Conservation (phyloP, 2,329 filamentous ascomycete genomes). For the Bimuria novae-zelandiae region DNA sequence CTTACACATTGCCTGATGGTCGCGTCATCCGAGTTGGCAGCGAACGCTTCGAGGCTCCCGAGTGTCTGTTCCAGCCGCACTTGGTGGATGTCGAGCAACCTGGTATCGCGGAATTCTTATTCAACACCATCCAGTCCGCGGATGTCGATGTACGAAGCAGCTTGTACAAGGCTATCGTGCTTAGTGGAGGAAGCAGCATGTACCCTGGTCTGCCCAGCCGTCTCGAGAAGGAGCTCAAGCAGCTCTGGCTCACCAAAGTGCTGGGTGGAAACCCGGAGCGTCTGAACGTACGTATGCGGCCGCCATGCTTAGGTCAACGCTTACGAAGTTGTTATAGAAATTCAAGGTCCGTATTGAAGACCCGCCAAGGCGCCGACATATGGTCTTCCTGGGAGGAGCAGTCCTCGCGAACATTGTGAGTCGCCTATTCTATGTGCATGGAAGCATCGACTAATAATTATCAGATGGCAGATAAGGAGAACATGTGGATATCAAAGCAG, state of each 20-base stretch:
- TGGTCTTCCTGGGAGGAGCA: slow-evolving; percentile 98
- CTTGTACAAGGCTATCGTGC: slow-evolving; percentile 94
- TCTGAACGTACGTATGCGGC: slow-evolving; percentile 62
- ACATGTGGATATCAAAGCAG: slow-evolving; percentile 97
- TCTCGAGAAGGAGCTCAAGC: slow-evolving; percentile 97
- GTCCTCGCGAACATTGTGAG: slow-evolving; percentile 89
- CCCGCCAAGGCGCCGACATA: slow-evolving; percentile 91
- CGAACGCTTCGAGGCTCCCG: slow-evolving; percentile 96
- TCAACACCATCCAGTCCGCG: slow-evolving; percentile 96
- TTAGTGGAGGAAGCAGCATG: slow-evolving; percentile 98
- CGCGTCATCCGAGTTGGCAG: slow-evolving; percentile 95
- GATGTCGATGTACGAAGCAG: slow-evolving; percentile 94
- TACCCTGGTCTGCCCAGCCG: slow-evolving; percentile 94
- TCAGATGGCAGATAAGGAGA: slow-evolving; percentile 94
- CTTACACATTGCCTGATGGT: slow-evolving; percentile 95
- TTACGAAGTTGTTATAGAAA: slow-evolving; percentile 62
- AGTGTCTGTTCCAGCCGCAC: slow-evolving; percentile 98
- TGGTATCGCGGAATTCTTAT: slow-evolving; percentile 94
- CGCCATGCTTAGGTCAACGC: slow-evolving; percentile 12
- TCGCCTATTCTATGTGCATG: slow-evolving; percentile 8
- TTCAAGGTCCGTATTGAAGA: slow-evolving; percentile 99
- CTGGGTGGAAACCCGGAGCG: slow-evolving; percentile 90
- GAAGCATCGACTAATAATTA: not conserved
- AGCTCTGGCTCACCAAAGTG: slow-evolving; percentile 94
- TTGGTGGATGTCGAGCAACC: slow-evolving; percentile 97